phyloP scores from a whole-genome alignment of 2,329 filamentous ascomycete genomes.

The Cladosporium halotolerans region DNA sequence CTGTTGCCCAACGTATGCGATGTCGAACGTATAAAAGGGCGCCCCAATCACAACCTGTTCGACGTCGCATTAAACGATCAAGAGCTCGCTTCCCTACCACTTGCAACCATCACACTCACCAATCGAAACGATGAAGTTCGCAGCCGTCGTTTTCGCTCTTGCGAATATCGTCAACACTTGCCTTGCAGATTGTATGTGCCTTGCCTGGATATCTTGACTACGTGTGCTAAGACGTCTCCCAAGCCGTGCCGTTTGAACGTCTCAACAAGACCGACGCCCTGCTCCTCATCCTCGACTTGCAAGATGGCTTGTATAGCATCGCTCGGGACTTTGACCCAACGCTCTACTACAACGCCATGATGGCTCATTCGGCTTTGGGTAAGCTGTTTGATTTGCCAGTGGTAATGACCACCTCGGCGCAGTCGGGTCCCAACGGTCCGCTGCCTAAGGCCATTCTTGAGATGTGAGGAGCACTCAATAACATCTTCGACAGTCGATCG shows the following conservation, averaged over 20 bases:
- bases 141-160: background rate
- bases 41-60: background rate
- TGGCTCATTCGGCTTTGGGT: conserved; percentile 61
- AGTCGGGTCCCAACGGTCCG: conserved; percentile 63
- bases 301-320: conserved; percentile 52
- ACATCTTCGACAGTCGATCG: background rate
- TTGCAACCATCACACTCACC: background rate
- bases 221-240: background rate
- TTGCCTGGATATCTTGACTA: background rate
- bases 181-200: background rate
- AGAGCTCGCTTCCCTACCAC: background rate
- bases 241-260: conserved; percentile 29
- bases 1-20: background rate
- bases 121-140: conserved; percentile 1
- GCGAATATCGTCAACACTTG: background rate
- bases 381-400: conserved; percentile 62
- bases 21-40: background rate
- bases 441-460: conserved; percentile 63
- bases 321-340: conserved; percentile 62
- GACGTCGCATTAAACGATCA: background rate
- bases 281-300: conserved; percentile 55
- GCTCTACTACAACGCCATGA: conserved; percentile 60
- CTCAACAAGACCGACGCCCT: conserved; percentile 37
- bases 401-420: conserved; percentile 63
- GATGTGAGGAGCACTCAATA: conserved; percentile 8